Percentiles rank a stretch among this genome's conserved stretches.
Evolutionary conservation across 1,139 yeast species (phyloP).

Genomic region (Hanseniaspora gamundiae): DNA sequence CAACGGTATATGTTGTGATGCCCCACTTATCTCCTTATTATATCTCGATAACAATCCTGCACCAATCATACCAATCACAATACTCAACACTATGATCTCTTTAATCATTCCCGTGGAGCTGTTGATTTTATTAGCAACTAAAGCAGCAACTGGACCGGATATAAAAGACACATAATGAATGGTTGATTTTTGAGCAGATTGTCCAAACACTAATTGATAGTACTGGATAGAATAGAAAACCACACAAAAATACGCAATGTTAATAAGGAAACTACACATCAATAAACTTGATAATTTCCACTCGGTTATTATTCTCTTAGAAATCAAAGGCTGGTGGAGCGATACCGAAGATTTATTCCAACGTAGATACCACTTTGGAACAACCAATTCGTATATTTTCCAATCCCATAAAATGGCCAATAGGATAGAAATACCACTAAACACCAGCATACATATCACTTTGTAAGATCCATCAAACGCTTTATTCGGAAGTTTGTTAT

Average conservation of each 20-base stretch:
- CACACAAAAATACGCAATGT: constrained; percentile 13
- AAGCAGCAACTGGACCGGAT: constrained; percentile 37
- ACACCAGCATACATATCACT: constrained; percentile 39
- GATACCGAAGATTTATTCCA: background rate
- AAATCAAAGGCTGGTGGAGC: constrained; percentile 11
- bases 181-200: constrained; percentile 43
- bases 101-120: constrained; percentile 38
- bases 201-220: constrained; percentile 16
- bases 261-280: constrained; percentile 11
- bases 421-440: constrained; percentile 37
- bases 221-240: constrained; percentile 16
- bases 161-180: constrained; percentile 43
- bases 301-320: constrained; percentile 12
- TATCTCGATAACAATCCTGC: constrained; percentile 35
- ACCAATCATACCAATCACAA: constrained; percentile 37
- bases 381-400: constrained; percentile 5
- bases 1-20: constrained; percentile 12
- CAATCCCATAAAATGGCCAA: constrained; percentile 29
- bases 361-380: background rate
- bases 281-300: constrained; percentile 12
- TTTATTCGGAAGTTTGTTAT: constrained; percentile 34
- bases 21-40: background rate
- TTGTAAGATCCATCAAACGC: constrained; percentile 31
- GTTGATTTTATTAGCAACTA: constrained; percentile 35
- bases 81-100: constrained; percentile 34